Conservation (phyloP, 2,329 filamentous ascomycete genomes). For the Aspergillus sp. region DNA sequence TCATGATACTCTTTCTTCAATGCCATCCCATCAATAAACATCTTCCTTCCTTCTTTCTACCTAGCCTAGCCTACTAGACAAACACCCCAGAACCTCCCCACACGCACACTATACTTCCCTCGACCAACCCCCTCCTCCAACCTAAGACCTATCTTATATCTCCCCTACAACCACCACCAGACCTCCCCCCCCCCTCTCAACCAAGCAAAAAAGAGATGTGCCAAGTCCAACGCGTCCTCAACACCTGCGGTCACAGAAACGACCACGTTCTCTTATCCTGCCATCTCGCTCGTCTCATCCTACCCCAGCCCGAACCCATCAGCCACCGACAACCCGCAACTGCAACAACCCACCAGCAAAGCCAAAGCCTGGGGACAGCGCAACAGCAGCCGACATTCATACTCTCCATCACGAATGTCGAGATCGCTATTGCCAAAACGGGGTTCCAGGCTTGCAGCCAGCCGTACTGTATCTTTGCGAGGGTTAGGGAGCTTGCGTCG, state of each 20-base stretch:
- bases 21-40: no score
- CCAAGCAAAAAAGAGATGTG: slow-evolving; percentile 14
- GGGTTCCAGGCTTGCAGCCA: slow-evolving; percentile 17
- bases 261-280: slow-evolving; percentile 22
- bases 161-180: neutral
- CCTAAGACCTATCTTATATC: no score
- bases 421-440: slow-evolving; percentile 1
- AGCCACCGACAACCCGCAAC: neutral
- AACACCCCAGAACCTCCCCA: no score
- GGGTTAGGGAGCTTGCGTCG: slow-evolving; percentile 4
- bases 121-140: no score
- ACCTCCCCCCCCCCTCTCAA: neutral
- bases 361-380: no score
- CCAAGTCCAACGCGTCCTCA: slow-evolving; percentile 20
- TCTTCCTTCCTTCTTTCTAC: no score
- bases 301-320: neutral
- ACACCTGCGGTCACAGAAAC: slow-evolving; percentile 24
- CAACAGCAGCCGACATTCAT: no score
- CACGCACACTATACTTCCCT: no score
- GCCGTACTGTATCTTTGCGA: slow-evolving; percentile 16
- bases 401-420: neutral
- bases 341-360: no score
- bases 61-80: no score
- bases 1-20: neutral
- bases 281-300: slow-evolving; percentile 9